Evolutionary conservation across 768 basidiomycete genomes (phyloP), one percentile per base, ranked within the genome.

Genomic region (Dacryopinax spathularia): DNA sequence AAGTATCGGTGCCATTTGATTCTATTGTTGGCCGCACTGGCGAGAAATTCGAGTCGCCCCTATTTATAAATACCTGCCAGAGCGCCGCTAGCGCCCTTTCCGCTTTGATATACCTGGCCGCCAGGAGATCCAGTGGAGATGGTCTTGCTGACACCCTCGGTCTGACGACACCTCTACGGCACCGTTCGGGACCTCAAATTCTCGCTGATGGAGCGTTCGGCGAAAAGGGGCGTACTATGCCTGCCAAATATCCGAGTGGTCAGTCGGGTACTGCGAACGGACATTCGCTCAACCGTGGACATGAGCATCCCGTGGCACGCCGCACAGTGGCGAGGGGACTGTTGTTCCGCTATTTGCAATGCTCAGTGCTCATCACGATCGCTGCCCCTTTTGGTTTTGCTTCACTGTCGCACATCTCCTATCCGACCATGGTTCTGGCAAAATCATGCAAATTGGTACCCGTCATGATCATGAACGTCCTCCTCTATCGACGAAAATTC

Each of bases 391-490:
- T 98, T 72, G 94, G 95, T 61, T 98, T 98, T 76, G 88, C 93
- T 12, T 85, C 93, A 3, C 86, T 98, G 41, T 85, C 90, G 27
- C 91, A 95, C 76, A 93, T 99, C 72, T 92, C 92, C 18, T 98
- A 97, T 78, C 96, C 96, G 60, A 92, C 95, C 43, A 95, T 97
- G 89, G 94, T 98, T 34, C 87, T 98, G 67, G 96, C 91, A 61
- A 98, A 98, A 74, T 97, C 94, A 0, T 98, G 96, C 81, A 98
- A 98, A 73, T 90, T 99, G 72, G 91, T 99, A 43, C 96, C 96
- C 0, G 96, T 94, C 65, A 91, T 95, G 84, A 82, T 98, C 74
- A 93, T 98, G 88, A 97, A 98, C 76, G 85, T 98, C 69, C 70
- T 98, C 36, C 80, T 97, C 64, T 98, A 98, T 76, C 91, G 94